Evolutionary conservation across 306 rosid genomes (phyloP), one percentile per base, ranked within the genome.

Genomic region (Fragaria nilgerrensis): DNA sequence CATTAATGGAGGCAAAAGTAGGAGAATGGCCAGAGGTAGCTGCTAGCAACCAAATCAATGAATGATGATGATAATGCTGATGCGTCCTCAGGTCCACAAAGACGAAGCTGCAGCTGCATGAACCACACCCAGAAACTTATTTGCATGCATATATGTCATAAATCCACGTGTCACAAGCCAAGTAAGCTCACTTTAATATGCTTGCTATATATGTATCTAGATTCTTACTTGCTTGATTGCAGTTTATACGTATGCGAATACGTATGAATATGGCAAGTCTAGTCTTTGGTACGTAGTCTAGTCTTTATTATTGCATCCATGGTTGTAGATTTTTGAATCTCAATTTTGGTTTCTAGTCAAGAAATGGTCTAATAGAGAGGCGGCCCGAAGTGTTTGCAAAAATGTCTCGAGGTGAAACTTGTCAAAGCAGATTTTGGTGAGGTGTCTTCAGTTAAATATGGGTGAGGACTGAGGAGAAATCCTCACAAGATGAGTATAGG

Each of bases 1-100:
- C 41, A 25, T 56, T 58, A 19, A 56, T 37, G 52, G 44, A 23
- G 53, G 27, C 32, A 41, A 73, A 73, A 56, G 77, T 73, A 39
- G 7, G 47, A 15, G 76, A 34, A 53, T 3, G 68, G 68, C 65
- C 16, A 22, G 32, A 58, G 34, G 2, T 11, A 25, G 64, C 63
- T 59, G 9, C 36, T 5, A 17, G 1, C 1, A 2, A 20, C 61
- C 63, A 56, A 56, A 22, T 23, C 41, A 32, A 3, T 32, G 41
- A 37, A 37, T 2, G 64, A 58, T 23, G 64, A 58, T 37, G 41
- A 2, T 37, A 7, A 61, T 61, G 67, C 29, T 61, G 67, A 69
- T 7, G 58, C 59, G 37, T 70, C 75, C 14, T 9, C 50, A 19
- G 29, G 49, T 5, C 71, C 71, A 66, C 47, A 66, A 37, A 66